A percentile compares a stretch with the other conserved stretches of the same genome.
These are phyloP conservation scores for Avena eriantha DNA, from an alignment of 176 grass and related monocot species.

Conservation along the genomic window DNA sequence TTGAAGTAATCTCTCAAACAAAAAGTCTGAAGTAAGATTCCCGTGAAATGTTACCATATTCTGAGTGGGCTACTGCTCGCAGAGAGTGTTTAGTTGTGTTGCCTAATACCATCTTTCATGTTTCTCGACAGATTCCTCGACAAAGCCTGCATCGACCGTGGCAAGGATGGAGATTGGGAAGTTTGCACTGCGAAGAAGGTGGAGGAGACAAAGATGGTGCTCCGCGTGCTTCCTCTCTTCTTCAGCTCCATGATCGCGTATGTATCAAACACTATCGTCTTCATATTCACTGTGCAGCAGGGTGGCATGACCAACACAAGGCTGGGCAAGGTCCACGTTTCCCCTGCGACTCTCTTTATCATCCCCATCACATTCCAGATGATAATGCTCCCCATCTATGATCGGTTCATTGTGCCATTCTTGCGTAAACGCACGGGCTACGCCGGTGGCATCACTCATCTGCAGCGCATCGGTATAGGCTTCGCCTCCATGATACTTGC, in stretches of 20 bases:
- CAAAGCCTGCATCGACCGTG: slow-evolving; percentile 59
- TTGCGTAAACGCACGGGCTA: slow-evolving; percentile 50
- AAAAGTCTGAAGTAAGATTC: slow-evolving; percentile 40
- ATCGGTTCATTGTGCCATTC: slow-evolving; percentile 51
- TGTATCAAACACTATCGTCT: slow-evolving; percentile 43
- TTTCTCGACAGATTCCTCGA: slow-evolving; percentile 63
- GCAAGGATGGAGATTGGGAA: slow-evolving; percentile 47
- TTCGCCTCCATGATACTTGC: slow-evolving; percentile 43
- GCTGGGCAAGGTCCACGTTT: slow-evolving; percentile 55
- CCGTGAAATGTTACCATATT: neutral
- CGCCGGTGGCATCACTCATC: slow-evolving; percentile 46
- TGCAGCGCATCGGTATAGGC: slow-evolving; percentile 55
- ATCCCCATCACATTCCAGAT: slow-evolving; percentile 61
- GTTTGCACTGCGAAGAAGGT: slow-evolving; percentile 53
- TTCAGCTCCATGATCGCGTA: slow-evolving; percentile 60
- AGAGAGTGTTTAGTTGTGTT: neutral
- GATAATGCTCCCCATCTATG: slow-evolving; percentile 54
- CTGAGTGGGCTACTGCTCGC: neutral
- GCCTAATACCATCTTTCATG: slow-evolving; percentile 2
- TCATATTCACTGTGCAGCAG: slow-evolving; percentile 64
- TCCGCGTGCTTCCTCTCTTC: slow-evolving; percentile 58
- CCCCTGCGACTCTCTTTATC: slow-evolving; percentile 63
- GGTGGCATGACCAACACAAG: slow-evolving; percentile 64
- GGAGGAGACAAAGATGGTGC: slow-evolving; percentile 67
- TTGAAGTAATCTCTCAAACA: slow-evolving; percentile 14